phyloP scores from a whole-genome alignment of 805 yeast genomes.

The Kluyveromyces aestuarii region DNA sequence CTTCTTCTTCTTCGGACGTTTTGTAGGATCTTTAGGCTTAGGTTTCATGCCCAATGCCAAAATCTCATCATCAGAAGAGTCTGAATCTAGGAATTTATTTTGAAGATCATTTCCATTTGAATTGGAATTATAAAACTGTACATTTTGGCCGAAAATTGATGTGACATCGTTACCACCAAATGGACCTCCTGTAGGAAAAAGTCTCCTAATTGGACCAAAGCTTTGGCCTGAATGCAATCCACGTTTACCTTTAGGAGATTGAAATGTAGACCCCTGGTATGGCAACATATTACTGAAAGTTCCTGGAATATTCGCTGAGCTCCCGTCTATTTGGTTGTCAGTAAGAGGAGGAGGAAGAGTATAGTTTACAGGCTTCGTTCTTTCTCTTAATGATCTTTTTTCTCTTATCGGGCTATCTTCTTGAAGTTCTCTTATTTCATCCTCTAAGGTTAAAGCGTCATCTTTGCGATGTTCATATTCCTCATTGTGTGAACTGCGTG shows the following conservation, averaged over 20 bases:
- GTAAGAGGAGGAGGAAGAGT: slow-evolving; percentile 73
- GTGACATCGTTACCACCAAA: slow-evolving; percentile 94
- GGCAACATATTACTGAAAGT: slow-evolving; percentile 7
- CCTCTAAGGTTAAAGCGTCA: slow-evolving; percentile 36
- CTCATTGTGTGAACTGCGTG: slow-evolving; percentile 12
- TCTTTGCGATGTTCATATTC: slow-evolving; percentile 23
- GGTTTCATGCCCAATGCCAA: slow-evolving; percentile 36
- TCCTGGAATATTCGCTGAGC: slow-evolving; percentile 1
- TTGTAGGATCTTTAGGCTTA: slow-evolving; percentile 28
- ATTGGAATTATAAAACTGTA: slow-evolving; percentile 29
- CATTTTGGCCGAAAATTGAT: slow-evolving; percentile 68
- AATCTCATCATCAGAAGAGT: slow-evolving; percentile 56
- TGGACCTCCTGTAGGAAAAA: slow-evolving; percentile 94
- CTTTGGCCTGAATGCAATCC: slow-evolving; percentile 32
- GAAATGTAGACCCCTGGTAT: slow-evolving; percentile 10
- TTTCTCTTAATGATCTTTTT: slow-evolving; percentile 46
- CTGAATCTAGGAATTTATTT: slow-evolving; percentile 37
- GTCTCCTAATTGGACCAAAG: slow-evolving; percentile 48
- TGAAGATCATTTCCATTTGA: slow-evolving; percentile 21
- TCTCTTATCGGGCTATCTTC: slow-evolving; percentile 50
- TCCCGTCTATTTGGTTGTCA: slow-evolving; percentile 26
- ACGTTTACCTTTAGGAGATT: slow-evolving; percentile 30
- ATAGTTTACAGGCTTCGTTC: slow-evolving; percentile 72
- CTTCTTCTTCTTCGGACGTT: slow-evolving; percentile 33
- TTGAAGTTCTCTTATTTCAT: slow-evolving; percentile 58